A percentile compares a stretch with the other conserved stretches of the same genome.
phyloP scores from a whole-genome alignment of 148 eudicot species.

The Fagopyrum tataricum region DNA sequence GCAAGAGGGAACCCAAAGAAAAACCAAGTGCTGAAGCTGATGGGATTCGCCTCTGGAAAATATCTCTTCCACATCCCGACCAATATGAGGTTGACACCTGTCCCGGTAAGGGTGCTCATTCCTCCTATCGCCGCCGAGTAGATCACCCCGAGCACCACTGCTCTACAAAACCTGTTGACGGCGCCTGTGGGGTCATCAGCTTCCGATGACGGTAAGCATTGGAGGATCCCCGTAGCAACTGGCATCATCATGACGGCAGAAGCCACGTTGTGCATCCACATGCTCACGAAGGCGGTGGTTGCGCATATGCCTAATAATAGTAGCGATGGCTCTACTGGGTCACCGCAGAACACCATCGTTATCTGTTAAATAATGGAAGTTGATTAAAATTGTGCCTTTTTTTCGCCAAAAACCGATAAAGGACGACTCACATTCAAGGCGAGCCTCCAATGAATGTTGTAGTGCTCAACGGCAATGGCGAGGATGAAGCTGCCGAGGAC shows the following conservation, averaged over 20 bases:
- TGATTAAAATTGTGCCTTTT: too few species aligned
- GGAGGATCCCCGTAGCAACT: constrained; percentile 87
- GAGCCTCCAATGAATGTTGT: constrained; percentile 75
- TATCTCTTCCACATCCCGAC: constrained; percentile 97
- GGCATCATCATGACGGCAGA: constrained; percentile 93
- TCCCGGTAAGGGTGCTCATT: constrained; percentile 81
- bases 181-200: constrained; percentile 17
- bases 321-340: constrained; percentile 71
- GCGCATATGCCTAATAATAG: constrained; percentile 81
- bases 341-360: constrained; percentile 70
- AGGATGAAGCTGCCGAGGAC: constrained; percentile 91
- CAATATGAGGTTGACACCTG: constrained; percentile 97
- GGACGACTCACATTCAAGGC: constrained; percentile 69
- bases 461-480: constrained; percentile 96
- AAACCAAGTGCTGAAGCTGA: constrained; percentile 72
- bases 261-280: constrained; percentile 99
- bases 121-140: constrained; percentile 86
- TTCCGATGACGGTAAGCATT: constrained; percentile 42
- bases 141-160: constrained; percentile 73
- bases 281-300: constrained; percentile 82
- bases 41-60: constrained; percentile 58
- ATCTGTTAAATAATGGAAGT: constrained; percentile 27
- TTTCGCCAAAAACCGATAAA: too few species aligned
- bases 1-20: constrained; percentile 81
- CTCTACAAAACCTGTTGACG: constrained; percentile 56